Conservation (phyloP, 129 eudicot species). For the sunflower (Helianthus annuus) region DNA sequence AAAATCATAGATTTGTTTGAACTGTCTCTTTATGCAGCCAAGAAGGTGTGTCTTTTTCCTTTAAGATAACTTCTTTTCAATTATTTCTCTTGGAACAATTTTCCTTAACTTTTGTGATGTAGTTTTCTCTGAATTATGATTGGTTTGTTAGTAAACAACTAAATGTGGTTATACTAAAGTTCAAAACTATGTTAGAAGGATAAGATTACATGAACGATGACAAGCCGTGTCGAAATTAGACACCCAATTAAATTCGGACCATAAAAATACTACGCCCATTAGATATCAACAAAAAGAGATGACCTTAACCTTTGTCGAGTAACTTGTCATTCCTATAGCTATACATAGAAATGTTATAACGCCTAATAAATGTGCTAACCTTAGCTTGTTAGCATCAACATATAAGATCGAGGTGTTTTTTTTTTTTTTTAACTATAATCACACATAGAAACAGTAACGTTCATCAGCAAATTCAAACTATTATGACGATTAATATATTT, state of each 20-base stretch:
- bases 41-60: conserved; percentile 27
- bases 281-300: not conserved
- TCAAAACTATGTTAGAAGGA: not conserved
- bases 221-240: not conserved
- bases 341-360: not conserved
- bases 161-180: not conserved
- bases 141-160: not conserved
- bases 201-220: not conserved
- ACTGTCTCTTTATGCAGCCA: conserved; percentile 28
- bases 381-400: not conserved
- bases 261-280: not conserved
- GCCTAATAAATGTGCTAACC: not conserved
- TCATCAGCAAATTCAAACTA: not conserved
- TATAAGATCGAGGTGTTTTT: not conserved
- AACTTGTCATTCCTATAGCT: not conserved
- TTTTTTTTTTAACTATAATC: not conserved
- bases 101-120: not conserved
- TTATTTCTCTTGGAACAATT: conserved; percentile 19
- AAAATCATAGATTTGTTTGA: conserved; percentile 42
- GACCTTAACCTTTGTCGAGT: not conserved
- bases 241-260: not conserved
- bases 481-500: not conserved
- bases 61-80: conserved; percentile 21
- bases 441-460: too few relatives aligned
- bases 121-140: conserved; percentile 4